A percentile compares a stretch with the other conserved stretches of the same genome.
phyloP scores from a whole-genome alignment of 75 land plant genomes.

The Cryptomeria japonica region DNA sequence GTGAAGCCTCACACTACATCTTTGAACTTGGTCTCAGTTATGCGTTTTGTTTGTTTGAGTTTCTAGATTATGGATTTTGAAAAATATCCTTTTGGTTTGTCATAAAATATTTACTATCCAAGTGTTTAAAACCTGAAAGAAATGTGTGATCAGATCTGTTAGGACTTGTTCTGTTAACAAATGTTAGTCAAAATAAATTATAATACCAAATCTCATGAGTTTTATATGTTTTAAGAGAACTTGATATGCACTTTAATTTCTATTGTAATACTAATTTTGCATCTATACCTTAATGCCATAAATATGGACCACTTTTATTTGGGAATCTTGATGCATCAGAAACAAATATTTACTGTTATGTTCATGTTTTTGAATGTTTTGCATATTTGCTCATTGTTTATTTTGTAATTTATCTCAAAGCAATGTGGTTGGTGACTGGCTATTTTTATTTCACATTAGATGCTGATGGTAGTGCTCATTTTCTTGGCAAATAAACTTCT shows the following conservation, averaged over 20 bases:
- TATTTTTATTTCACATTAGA: not conserved
- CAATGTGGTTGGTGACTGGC: not conserved
- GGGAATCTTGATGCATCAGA: not conserved
- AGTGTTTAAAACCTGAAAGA: no score
- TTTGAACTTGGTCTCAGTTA: not conserved
- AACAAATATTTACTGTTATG: not conserved
- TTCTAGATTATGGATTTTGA: not conserved
- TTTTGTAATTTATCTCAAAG: not conserved
- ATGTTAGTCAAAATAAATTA: no score
- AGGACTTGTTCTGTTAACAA: no score
- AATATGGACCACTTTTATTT: not conserved
- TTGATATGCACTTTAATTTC: no score
- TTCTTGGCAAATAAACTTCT: slow-evolving; percentile 39
- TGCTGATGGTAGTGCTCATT: not conserved
- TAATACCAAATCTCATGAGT: no score
- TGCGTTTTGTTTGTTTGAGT: not conserved
- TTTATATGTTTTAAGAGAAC: not conserved
- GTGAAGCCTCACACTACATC: not conserved
- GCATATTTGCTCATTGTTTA: not conserved
- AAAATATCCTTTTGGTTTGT: not conserved
- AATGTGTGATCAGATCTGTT: no score
- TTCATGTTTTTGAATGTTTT: not conserved
- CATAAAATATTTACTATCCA: not conserved
- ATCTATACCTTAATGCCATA: not conserved
- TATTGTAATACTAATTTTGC: not conserved